Conservation (phyloP, 1,284 basidiomycete species). For the Pseudozyma thailandica region DNA sequence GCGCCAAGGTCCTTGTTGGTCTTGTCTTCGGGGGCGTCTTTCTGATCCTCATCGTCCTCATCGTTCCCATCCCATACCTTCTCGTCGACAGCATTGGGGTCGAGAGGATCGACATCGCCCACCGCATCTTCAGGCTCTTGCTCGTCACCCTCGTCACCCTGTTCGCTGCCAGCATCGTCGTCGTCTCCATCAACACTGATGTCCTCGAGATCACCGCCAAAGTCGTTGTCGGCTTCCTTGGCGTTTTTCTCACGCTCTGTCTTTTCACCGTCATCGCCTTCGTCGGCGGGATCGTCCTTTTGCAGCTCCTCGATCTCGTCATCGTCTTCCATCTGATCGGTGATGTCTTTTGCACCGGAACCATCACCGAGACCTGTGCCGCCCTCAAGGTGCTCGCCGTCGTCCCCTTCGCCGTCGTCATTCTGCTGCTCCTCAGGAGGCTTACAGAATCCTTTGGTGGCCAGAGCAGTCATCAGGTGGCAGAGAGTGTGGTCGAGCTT, state of each 20-base stretch:
- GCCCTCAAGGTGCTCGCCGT: constrained; percentile 60
- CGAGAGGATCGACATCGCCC: constrained; percentile 84
- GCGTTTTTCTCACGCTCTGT: constrained; percentile 72
- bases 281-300: constrained; percentile 73
- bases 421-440: constrained; percentile 58
- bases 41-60: constrained; percentile 71
- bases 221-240: constrained; percentile 73
- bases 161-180: constrained; percentile 72
- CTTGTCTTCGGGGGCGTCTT: constrained; percentile 55
- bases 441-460: constrained; percentile 84
- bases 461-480: constrained; percentile 79
- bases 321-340: constrained; percentile 73
- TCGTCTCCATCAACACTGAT: constrained; percentile 71
- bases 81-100: constrained; percentile 89
- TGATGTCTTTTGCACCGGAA: constrained; percentile 71
- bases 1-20: constrained; percentile 69
- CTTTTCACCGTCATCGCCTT: constrained; percentile 70
- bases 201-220: constrained; percentile 80
- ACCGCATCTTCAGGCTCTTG: constrained; percentile 81
- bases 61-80: constrained; percentile 96
- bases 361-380: constrained; percentile 67
- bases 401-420: constrained; percentile 49
- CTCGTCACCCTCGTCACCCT: constrained; percentile 71
- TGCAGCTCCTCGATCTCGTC: constrained; percentile 93
- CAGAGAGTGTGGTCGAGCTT: constrained; percentile 85